phyloP scores from a whole-genome alignment of 176 grass and related monocot species.

The Ensete glaucum region DNA sequence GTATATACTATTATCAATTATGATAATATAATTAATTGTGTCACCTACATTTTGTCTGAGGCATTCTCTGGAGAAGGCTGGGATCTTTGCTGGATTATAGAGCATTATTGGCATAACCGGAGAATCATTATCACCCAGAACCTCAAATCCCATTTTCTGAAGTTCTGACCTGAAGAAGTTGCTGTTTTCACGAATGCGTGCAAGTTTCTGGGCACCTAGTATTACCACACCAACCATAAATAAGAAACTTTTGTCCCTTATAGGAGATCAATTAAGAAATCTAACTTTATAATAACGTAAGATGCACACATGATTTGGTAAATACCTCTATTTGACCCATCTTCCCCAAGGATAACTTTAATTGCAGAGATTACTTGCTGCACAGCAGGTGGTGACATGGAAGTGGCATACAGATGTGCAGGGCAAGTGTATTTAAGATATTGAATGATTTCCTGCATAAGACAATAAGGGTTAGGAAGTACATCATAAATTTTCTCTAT shows the following conservation, averaged over 20 bases:
- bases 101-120: slow-evolving; percentile 98
- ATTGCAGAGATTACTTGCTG: slow-evolving; percentile 90
- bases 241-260: background rate
- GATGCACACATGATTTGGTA: background rate
- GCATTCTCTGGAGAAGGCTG: slow-evolving; percentile 92
- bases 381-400: slow-evolving; percentile 92
- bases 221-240: slow-evolving; percentile 15
- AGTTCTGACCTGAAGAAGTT: slow-evolving; percentile 92
- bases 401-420: slow-evolving; percentile 90
- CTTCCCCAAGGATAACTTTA: slow-evolving; percentile 85
- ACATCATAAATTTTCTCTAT: slow-evolving; percentile 7
- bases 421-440: slow-evolving; percentile 72
- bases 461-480: background rate
- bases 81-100: slow-evolving; percentile 96
- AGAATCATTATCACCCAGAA: slow-evolving; percentile 89
- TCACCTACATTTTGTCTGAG: slow-evolving; percentile 66
- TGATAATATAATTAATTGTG: background rate
- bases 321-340: slow-evolving; percentile 82
- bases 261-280: background rate
- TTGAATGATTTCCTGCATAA: slow-evolving; percentile 74
- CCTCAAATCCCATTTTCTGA: slow-evolving; percentile 95
- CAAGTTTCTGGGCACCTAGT: slow-evolving; percentile 74
- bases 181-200: slow-evolving; percentile 86
- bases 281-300: slow-evolving; percentile 7
- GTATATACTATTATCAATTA: background rate